Evolutionary conservation across 1,139 yeast genomes (phyloP), one percentile per base, ranked within the genome.

Genomic region (Debaryomyces singareniensis): DNA sequence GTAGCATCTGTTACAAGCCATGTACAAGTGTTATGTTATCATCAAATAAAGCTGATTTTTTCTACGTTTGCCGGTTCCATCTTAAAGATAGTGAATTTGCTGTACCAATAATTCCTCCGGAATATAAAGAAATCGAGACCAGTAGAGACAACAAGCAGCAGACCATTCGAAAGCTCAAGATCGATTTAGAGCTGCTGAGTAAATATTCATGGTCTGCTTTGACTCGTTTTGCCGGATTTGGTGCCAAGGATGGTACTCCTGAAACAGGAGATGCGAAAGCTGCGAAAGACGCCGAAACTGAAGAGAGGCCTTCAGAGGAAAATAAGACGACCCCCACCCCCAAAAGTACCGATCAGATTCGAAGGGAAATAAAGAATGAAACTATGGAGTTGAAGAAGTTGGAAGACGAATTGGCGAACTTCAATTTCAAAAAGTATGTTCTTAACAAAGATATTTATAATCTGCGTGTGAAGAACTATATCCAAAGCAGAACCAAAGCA

Each of bases 31-130:
- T 83, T 2, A 55, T 83, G 22, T 66, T 79, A n/a, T 61, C 78
- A 2, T 55, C 54, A 2, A 60, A 58, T 34, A 53, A 67, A 43
- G 57, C 63, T 3, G 91, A 82, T 49, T 81, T 77, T 62, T 78
- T 84, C 49, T 82, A 80, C 47, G 63, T 74, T 1, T 84, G 94
- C 49, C 71, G 67, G 15, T 43, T 62, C n/a, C 94, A 83, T 53
- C 52, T 83, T 28, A 53, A 51, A 12, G 93, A 83, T 44, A 52
- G 64, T 1, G 62, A 68, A n/a, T 82, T 82, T 53, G 86, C 83
- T 3, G 51, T 55, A 2, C 75, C 83, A 0, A 44, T 68, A 2
- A 57, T 61, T 23, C 68, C 68, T 7, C 58, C 64, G 2, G 75
- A 63, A 6, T 78, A 75, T 38, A 47, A 55, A 4, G 61, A 56